A percentile compares a stretch with the other conserved stretches of the same genome.
phyloP scores from a whole-genome alignment of 306 rosid genomes.

The Sicyos edulis region DNA sequence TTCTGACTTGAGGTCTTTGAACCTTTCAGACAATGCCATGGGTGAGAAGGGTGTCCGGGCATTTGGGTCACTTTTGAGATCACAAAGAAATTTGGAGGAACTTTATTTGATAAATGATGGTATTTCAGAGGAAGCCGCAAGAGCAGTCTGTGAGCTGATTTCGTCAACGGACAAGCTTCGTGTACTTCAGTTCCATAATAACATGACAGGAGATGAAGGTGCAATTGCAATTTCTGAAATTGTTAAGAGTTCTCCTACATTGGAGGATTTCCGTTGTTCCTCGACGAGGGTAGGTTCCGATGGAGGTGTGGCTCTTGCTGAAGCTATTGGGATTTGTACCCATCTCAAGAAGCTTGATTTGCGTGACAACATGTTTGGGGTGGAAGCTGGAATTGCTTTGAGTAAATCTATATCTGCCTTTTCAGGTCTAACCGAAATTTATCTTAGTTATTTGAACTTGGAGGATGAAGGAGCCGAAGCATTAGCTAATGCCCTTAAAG shows the following conservation, averaged over 20 bases:
- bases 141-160: constrained; percentile 56
- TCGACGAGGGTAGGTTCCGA: constrained; percentile 59
- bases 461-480: constrained; percentile 61
- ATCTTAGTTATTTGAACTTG: constrained; percentile 59
- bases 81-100: constrained; percentile 53
- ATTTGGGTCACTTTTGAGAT: constrained; percentile 18
- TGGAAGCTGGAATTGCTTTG: constrained; percentile 55
- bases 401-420: constrained; percentile 46
- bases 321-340: constrained; percentile 49
- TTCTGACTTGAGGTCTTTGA: constrained; percentile 9
- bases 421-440: constrained; percentile 48
- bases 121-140: constrained; percentile 68
- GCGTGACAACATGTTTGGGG: constrained; percentile 68
- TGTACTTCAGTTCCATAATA: constrained; percentile 65
- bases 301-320: constrained; percentile 55
- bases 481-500: constrained; percentile 43
- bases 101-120: constrained; percentile 72
- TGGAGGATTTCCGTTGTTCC: constrained; percentile 65
- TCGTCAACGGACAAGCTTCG: constrained; percentile 59
- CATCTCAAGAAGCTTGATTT: constrained; percentile 54
- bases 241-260: constrained; percentile 44
- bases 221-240: constrained; percentile 46
- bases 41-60: constrained; percentile 21
- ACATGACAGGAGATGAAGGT: constrained; percentile 45
- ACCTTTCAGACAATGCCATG: constrained; percentile 20